These are phyloP conservation scores for Colletotrichum lupini DNA, from an alignment of 2,329 filamentous ascomycete species.

Conservation along the genomic window DNA sequence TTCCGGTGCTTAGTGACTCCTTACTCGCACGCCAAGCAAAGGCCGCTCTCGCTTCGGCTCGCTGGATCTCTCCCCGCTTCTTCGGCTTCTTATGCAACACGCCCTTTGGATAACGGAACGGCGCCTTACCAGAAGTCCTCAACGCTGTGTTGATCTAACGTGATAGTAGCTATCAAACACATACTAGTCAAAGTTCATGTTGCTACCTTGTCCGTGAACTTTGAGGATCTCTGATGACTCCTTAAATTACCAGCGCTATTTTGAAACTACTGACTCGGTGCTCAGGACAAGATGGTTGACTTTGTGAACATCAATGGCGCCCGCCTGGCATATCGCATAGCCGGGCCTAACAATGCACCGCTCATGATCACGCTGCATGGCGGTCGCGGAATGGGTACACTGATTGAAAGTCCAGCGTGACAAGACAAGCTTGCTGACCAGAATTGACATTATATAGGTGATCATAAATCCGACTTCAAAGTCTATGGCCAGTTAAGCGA, in stretches of 20 bases:
- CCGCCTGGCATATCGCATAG: conserved; percentile 45
- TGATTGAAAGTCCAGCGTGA: neutral
- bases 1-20: neutral
- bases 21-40: conserved; percentile 4
- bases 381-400: conserved; percentile 48
- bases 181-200: neutral
- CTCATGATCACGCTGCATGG: conserved; percentile 51
- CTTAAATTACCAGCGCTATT: too few species aligned
- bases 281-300: conserved; percentile 21
- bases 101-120: neutral
- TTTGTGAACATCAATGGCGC: conserved; percentile 48
- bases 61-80: conserved; percentile 4
- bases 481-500: conserved; percentile 44
- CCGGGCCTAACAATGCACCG: conserved; percentile 43
- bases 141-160: neutral
- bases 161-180: neutral
- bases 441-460: conserved; percentile 37
- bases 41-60: neutral
- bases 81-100: neutral
- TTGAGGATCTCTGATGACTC: neutral
- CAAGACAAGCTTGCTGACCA: neutral
- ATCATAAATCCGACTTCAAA: conserved; percentile 47
- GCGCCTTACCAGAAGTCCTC: neutral
- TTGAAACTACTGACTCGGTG: neutral
- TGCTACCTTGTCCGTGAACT: neutral